Percentiles rank a stretch among this genome's conserved stretches.
Evolutionary conservation across 2,329 filamentous ascomycete species (phyloP).

Genomic region (Graphilbum sp.): DNA sequence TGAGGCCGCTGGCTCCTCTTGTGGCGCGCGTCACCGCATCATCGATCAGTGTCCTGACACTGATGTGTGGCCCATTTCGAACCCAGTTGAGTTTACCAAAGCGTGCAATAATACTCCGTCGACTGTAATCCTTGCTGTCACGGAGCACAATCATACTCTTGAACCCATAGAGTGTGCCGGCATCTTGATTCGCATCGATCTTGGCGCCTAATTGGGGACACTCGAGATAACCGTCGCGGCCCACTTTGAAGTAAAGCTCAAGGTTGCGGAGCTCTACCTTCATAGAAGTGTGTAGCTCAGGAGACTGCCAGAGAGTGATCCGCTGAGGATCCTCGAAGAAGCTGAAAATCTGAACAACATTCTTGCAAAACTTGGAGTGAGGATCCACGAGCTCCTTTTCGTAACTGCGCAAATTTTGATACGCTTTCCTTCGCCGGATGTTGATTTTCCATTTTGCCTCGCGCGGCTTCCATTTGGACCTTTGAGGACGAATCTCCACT

Average conservation of each 20-base stretch:
- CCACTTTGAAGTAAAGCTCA: constrained; percentile 37
- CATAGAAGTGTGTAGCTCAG: constrained; percentile 11
- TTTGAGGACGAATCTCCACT: constrained; percentile 30
- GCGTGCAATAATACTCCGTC: constrained; percentile 36
- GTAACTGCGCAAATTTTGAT: constrained; percentile 5
- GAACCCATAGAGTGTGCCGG: constrained; percentile 43
- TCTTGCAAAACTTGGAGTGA: constrained; percentile 20
- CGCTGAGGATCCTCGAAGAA: constrained; percentile 28
- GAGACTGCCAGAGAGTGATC: constrained; percentile 33
- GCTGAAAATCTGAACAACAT: constrained; percentile 26
- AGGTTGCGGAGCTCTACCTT: constrained; percentile 33
- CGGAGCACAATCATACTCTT: constrained; percentile 39
- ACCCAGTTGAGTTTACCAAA: constrained; percentile 20
- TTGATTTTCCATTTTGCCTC: constrained; percentile 19
- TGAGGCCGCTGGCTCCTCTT: background rate
- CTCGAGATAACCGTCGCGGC: constrained; percentile 21
- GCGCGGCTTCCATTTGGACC: constrained; percentile 12
- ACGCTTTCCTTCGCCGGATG: constrained; percentile 9
- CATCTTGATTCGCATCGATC: constrained; percentile 40
- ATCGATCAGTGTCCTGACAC: constrained; percentile 13
- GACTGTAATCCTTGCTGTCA: constrained; percentile 18
- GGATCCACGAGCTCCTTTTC: constrained; percentile 41
- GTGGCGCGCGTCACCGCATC: background rate
- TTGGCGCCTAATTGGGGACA: constrained; percentile 32
- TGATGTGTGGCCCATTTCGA: constrained; percentile 23